Conservation (phyloP, 202 grass and related monocot genomes). For the Miscanthus sacchariflorus region DNA sequence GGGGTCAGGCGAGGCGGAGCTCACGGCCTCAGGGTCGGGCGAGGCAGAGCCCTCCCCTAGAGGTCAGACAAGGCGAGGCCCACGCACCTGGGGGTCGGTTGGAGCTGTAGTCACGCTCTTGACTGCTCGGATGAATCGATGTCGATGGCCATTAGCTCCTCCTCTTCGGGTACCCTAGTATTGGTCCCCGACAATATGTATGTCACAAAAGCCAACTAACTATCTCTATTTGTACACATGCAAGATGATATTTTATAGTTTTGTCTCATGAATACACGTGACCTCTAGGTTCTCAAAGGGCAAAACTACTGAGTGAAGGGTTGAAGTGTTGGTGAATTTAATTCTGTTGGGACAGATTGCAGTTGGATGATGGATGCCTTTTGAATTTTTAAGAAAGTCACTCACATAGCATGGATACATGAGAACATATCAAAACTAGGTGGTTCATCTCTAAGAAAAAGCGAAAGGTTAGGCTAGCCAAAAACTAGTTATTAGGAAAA, state of each 20-base stretch:
- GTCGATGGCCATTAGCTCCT: no score
- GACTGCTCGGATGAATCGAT: no score
- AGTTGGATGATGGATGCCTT: not conserved
- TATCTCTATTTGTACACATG: conserved; percentile 1
- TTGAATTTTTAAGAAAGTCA: not conserved
- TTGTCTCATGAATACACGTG: not conserved
- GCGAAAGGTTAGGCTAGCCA: not conserved
- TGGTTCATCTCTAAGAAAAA: not conserved
- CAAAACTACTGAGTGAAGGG: conserved; percentile 6
- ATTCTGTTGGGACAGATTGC: not conserved
- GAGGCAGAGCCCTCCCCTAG: no score
- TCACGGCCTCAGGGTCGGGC: no score
- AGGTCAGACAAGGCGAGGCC: no score
- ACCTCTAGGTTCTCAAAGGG: not conserved
- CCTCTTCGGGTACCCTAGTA: no score
- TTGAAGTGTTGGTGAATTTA: not conserved
- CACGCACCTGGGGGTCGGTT: no score
- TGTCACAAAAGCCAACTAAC: not conserved
- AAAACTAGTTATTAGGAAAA: not conserved
- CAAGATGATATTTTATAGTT: not conserved
- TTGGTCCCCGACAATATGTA: no score
- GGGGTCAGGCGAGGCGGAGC: no score
- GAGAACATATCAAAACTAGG: conserved; percentile 5
- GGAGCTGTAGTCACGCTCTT: no score
- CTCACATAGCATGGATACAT: not conserved